Evolutionary conservation across 768 basidiomycete genomes (phyloP).

Genomic region (Sporobolomyces roseus): DNA sequence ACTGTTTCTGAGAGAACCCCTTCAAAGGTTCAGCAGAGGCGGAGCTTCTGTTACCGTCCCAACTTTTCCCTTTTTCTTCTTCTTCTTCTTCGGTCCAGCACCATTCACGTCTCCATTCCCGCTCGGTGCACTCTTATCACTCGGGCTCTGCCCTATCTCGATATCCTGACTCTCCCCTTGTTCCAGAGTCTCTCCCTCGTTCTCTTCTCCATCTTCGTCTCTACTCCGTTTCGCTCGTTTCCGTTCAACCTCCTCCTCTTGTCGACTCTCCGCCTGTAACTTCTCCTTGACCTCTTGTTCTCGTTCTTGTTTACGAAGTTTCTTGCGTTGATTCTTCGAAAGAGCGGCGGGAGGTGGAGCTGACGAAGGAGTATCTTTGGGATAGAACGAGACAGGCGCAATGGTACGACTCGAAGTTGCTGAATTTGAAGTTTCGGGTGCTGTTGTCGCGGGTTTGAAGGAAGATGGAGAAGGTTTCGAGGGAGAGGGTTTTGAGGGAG

Average conservation of each 20-base stretch:
- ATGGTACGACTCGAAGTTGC: neutral
- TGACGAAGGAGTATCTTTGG: neutral
- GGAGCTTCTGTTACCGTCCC: neutral
- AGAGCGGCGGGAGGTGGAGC: neutral
- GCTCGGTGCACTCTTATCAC: neutral
- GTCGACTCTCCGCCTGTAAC: constrained; percentile 13
- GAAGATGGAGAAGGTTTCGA: neutral
- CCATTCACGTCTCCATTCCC: neutral
- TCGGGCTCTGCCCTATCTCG: neutral
- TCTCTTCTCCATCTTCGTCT: neutral
- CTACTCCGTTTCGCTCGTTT: neutral
- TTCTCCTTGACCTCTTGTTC: neutral
- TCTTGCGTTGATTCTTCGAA: constrained; percentile 38
- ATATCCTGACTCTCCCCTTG: neutral
- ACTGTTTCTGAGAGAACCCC: too few species aligned
- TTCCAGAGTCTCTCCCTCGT: neutral
- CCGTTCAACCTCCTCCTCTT: constrained; percentile 10
- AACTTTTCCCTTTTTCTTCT: constrained; percentile 17
- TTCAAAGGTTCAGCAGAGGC: constrained; percentile 4
- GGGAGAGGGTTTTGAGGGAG: constrained; percentile 18
- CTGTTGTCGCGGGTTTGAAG: neutral
- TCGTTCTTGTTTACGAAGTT: constrained; percentile 20
- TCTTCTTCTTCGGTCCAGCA: neutral
- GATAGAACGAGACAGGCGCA: constrained; percentile 8
- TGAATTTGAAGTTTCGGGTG: neutral